A percentile compares a stretch with the other conserved stretches of the same genome.
Evolutionary conservation across 2,329 filamentous ascomycete genomes (phyloP).

Genomic region (Epicoccum nigrum): DNA sequence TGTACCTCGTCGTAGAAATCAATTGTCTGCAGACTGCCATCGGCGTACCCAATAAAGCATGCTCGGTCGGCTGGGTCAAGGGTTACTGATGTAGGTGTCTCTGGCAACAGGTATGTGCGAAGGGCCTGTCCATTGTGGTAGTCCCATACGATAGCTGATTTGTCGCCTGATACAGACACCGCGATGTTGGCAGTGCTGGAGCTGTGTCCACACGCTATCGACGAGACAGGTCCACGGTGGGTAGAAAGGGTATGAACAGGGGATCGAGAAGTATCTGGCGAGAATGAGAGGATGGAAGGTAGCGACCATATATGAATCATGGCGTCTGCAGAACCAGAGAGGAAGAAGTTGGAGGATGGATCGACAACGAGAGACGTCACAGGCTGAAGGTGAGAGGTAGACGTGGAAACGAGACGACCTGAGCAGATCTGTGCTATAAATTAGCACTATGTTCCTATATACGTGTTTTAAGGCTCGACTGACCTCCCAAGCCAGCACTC

Average conservation of each 20-base stretch:
- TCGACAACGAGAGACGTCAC: conserved; percentile 77
- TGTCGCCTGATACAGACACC: conserved; percentile 83
- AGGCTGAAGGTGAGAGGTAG: conserved; percentile 77
- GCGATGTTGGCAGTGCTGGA: conserved; percentile 78
- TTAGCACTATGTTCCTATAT: conserved; percentile 21
- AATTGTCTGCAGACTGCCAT: conserved; percentile 79
- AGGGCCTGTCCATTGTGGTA: conserved; percentile 78
- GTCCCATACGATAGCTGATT: conserved; percentile 92
- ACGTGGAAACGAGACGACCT: conserved; percentile 76
- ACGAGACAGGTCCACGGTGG: conserved; percentile 75
- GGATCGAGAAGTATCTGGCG: conserved; percentile 60
- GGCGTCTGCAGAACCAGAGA: conserved; percentile 83
- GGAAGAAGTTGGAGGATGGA: conserved; percentile 72
- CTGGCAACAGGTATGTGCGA: conserved; percentile 80
- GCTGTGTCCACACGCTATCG: conserved; percentile 68
- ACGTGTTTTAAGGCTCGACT: conserved; percentile 33
- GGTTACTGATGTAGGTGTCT: conserved; percentile 72
- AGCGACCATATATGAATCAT: conserved; percentile 93
- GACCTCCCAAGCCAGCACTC: conserved; percentile 93
- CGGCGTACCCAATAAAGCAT: conserved; percentile 79
- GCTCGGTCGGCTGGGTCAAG: conserved; percentile 85
- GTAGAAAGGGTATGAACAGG: conserved; percentile 79
- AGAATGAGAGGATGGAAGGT: conserved; percentile 71
- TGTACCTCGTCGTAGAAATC: conserved; percentile 69
- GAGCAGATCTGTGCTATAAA: conserved; percentile 65